Evolutionary conservation across 352 stramenopile species (phyloP).

Genomic region (Globisporangium canariense): DNA sequence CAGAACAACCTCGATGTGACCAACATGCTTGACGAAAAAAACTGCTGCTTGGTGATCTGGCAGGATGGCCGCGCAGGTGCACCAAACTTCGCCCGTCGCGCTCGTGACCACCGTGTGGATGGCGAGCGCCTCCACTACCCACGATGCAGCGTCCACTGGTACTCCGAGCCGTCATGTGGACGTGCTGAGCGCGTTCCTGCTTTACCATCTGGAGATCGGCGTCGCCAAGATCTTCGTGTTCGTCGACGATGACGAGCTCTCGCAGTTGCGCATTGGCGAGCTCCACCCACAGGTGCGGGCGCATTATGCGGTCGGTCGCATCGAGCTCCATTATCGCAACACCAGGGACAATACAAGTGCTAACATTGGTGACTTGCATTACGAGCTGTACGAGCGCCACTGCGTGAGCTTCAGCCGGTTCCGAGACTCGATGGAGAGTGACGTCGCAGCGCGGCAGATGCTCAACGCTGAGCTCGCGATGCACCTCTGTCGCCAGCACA

Average conservation of each 20-base stretch:
- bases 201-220: slow-evolving; percentile 36
- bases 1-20: too few relatives aligned
- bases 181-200: slow-evolving; percentile 32
- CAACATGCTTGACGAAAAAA: neutral
- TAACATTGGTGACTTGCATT: neutral
- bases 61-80: neutral
- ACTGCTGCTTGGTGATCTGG: neutral
- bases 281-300: slow-evolving; percentile 18
- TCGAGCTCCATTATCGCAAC: slow-evolving; percentile 26
- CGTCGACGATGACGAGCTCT: slow-evolving; percentile 24
- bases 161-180: slow-evolving; percentile 15
- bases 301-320: slow-evolving; percentile 11
- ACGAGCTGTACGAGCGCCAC: neutral
- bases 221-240: slow-evolving; percentile 36
- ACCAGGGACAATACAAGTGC: neutral
- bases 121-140: neutral
- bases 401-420: slow-evolving; percentile 9
- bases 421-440: neutral
- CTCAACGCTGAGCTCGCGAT: slow-evolving; percentile 33
- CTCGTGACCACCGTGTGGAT: slow-evolving; percentile 45
- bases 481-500: slow-evolving; percentile 18
- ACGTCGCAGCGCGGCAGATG: slow-evolving; percentile 34
- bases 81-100: slow-evolving; percentile 19
- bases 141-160: neutral
- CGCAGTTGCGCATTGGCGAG: slow-evolving; percentile 14